Base-by-base conservation (phyloP, 2,329 filamentous ascomycete species). In the Bipolaris cookei region DNA sequence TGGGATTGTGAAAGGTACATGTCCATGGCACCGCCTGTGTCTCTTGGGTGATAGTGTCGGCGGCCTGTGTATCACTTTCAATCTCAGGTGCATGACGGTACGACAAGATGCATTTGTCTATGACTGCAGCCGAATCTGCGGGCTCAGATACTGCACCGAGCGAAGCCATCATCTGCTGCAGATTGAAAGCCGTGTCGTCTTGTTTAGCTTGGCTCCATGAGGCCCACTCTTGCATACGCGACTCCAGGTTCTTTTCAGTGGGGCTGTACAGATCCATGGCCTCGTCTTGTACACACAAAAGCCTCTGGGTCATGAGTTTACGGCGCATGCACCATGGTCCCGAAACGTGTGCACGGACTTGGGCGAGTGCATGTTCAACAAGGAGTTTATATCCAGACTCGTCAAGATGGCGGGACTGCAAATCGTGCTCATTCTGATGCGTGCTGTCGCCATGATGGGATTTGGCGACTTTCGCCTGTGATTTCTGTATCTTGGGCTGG, bases 401-500 rank as follows among this genome's bases (percentile, higher is more conserved):
- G 13, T 56, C 53, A 25, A 51, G 47, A 51, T 56, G 32, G 34
- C 37, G 48, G 13, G 53, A 56, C 20, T 45, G 47, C 7, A 56
- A 56, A n/a, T 56, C 23, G 32, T 45, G 34, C 16, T 67, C 61
- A 1, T 54, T 54, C 61, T 79, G 73, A 10, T 80, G 76, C 3
- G 70, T 63, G 14, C 64, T 52, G 18, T 73, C 56, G 34, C 71
- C 5, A 11, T 58, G 46, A 60, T 66, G 51, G 64, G 78, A 14
- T 62, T 63, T 43, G 65, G 78, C 77, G 47, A 77, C 75, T 69
- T 78, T 77, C 42, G 77, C 75, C 70, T 77, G 79, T 6, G 80
- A 80, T 34, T 75, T 70, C 4, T 75, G 74, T 11, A 77, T 76
- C 65, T 83, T 86, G 8, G 85, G 84, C 63, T 87, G 86, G 21